These are phyloP conservation scores for Chloris gayana DNA, from an alignment of 176 grass and related monocot species.

Conservation along the genomic window DNA sequence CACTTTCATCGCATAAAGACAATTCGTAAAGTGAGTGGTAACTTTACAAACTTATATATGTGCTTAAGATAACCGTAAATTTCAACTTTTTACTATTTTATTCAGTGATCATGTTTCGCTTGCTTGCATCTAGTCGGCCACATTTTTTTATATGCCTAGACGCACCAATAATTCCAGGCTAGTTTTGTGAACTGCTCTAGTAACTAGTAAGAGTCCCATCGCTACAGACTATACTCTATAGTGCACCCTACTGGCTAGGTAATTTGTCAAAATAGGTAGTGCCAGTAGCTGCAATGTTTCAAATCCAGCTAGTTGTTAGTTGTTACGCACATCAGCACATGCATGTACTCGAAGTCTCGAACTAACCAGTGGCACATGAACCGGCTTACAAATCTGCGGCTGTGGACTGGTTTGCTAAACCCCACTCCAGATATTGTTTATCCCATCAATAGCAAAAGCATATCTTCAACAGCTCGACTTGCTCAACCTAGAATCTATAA, in stretches of 20 bases:
- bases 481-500: no score
- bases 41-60: no score
- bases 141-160: background rate
- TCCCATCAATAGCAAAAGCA: no score
- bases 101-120: background rate
- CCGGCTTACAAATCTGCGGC: no score
- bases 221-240: background rate
- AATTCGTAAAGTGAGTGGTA: background rate
- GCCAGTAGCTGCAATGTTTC: background rate
- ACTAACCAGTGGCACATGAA: background rate
- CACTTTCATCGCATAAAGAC: background rate
- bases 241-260: background rate
- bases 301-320: background rate
- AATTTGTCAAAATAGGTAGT: background rate
- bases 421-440: no score
- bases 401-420: no score
- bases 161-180: background rate
- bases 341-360: background rate
- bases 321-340: no score
- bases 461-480: no score
- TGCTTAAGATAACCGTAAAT: no score
- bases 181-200: background rate
- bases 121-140: background rate
- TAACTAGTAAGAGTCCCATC: background rate
- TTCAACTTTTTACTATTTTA: background rate